A percentile compares a stretch with the other conserved stretches of the same genome.
Conservation (phyloP, 148 eudicot genomes). For the Chenopodium formosanum region DNA sequence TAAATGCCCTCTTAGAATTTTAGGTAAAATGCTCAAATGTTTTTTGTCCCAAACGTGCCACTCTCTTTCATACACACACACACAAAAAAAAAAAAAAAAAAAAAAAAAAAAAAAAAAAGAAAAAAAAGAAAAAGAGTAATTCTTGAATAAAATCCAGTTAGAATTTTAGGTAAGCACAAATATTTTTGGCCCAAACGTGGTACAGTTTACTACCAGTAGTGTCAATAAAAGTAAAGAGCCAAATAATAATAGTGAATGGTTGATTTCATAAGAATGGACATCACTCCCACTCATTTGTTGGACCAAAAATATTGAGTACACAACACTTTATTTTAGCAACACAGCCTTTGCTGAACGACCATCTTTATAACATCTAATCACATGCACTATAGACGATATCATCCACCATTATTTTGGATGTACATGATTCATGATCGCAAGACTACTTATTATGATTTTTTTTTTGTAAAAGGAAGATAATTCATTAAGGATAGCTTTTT, state of each 20-base stretch:
- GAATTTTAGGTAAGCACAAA: too few species aligned
- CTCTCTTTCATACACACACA: too few species aligned
- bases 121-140: too few species aligned
- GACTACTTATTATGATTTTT: background rate
- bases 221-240: too few species aligned
- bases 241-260: background rate
- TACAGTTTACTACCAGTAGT: too few species aligned
- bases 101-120: too few species aligned
- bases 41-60: too few species aligned
- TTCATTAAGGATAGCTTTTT: background rate
- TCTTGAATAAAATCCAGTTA: too few species aligned
- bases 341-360: background rate
- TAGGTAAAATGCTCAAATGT: too few species aligned
- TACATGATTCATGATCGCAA: conserved; percentile 3
- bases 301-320: conserved; percentile 6
- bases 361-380: conserved; percentile 10
- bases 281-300: conserved; percentile 6
- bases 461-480: background rate
- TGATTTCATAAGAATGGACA: background rate
- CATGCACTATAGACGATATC: background rate
- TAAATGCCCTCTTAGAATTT: too few species aligned
- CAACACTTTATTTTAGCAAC: background rate
- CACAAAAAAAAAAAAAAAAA: too few species aligned
- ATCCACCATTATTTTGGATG: conserved; percentile 6
- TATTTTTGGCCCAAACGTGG: too few species aligned